Evolutionary conservation across 1,284 basidiomycete species (phyloP).

Genomic region (Ganoderma lingzhi): DNA sequence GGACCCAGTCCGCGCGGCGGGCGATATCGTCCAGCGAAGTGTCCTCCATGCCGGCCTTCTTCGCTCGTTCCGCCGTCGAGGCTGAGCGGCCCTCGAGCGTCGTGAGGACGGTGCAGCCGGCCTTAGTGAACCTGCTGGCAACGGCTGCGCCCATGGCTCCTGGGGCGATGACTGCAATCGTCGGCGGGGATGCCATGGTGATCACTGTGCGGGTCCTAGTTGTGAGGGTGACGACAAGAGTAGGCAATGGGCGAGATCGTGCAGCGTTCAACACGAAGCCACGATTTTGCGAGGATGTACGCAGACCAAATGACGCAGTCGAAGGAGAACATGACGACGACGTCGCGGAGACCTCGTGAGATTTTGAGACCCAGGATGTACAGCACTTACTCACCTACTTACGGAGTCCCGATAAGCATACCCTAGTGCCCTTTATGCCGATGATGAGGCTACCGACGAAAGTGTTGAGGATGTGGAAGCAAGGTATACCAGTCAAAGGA

Average conservation of each 20-base stretch:
- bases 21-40: constrained; percentile 54
- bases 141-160: constrained; percentile 55
- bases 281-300: not conserved
- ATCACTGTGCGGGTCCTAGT: not conserved
- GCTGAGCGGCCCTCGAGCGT: constrained; percentile 59
- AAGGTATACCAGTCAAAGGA: not conserved
- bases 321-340: not conserved
- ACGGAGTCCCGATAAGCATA: no score
- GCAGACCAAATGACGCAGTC: not conserved
- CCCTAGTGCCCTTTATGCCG: no score
- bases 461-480: not conserved
- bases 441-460: not conserved
- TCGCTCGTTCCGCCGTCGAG: constrained; percentile 55
- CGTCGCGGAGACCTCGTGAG: not conserved
- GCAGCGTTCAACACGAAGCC: not conserved
- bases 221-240: not conserved
- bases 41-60: constrained; percentile 61
- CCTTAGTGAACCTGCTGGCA: constrained; percentile 47
- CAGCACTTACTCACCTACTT: no score
- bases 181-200: constrained; percentile 24
- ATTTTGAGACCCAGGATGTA: not conserved
- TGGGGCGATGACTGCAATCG: constrained; percentile 54
- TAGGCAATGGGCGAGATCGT: not conserved
- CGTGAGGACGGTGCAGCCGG: constrained; percentile 59
- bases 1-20: constrained; percentile 51